Evolutionary conservation across 1,139 yeast genomes (phyloP).

Genomic region (Candida tetrigidarum): DNA sequence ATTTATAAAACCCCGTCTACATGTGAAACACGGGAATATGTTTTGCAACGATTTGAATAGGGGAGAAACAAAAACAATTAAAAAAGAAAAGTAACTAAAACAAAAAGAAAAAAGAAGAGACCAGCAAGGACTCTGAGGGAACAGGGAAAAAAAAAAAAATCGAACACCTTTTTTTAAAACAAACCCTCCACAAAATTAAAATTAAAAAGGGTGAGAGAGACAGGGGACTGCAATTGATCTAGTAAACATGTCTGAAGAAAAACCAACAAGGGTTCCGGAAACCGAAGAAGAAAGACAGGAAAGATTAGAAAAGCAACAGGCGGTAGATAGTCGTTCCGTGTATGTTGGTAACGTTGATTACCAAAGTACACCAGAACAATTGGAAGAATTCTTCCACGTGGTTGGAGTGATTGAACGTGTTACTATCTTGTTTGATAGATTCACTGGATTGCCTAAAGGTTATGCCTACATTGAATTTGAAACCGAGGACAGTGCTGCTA

Average conservation of each 20-base stretch:
- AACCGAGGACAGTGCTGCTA: slow-evolving; percentile 28
- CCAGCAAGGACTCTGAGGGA: not conserved
- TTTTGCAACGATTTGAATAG: not conserved
- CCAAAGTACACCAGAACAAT: slow-evolving; percentile 45
- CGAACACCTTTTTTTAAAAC: not conserved
- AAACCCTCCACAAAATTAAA: not conserved
- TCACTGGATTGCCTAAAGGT: slow-evolving; percentile 48
- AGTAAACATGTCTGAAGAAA: slow-evolving; percentile 12
- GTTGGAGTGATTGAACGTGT: slow-evolving; percentile 43
- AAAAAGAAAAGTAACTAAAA: not conserved
- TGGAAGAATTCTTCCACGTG: slow-evolving; percentile 39
- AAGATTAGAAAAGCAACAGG: slow-evolving; percentile 35
- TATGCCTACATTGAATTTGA: slow-evolving; percentile 49
- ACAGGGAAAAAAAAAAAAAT: not conserved
- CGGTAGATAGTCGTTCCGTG: slow-evolving; percentile 41
- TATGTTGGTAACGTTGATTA: slow-evolving; percentile 51
- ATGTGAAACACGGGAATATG: too few relatives aligned
- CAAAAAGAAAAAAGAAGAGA: not conserved
- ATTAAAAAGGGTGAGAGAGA: not conserved
- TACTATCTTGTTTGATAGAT: slow-evolving; percentile 43
- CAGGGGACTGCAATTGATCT: not conserved
- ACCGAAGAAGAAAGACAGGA: slow-evolving; percentile 34
- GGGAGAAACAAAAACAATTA: not conserved
- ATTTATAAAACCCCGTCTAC: too few relatives aligned
- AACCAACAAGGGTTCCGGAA: slow-evolving; percentile 19